A percentile compares a stretch with the other conserved stretches of the same genome.
Conservation (phyloP, 2,329 filamentous ascomycete genomes). For the Aspergillus unguis region DNA sequence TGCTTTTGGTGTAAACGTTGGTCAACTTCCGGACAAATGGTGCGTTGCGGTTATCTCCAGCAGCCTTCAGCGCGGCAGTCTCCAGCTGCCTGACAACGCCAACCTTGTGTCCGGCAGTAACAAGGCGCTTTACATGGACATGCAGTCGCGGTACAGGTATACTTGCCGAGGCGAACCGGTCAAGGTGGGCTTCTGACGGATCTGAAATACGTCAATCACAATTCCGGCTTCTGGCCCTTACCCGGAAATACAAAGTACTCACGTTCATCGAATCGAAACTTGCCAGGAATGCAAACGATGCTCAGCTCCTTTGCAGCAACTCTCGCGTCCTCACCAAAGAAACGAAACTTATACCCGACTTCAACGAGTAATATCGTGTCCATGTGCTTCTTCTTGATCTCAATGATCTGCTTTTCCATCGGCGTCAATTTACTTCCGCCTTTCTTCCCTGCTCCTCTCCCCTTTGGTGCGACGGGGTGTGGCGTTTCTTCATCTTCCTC, state of each 20-base stretch:
- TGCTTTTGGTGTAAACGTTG: constrained; percentile 96
- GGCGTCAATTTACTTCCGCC: constrained; percentile 83
- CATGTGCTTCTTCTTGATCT: constrained; percentile 87
- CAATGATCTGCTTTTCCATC: constrained; percentile 87
- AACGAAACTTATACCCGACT: constrained; percentile 96
- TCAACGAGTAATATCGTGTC: constrained; percentile 90
- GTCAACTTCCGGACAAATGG: constrained; percentile 92
- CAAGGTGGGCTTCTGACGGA: constrained; percentile 84
- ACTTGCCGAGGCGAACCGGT: constrained; percentile 90
- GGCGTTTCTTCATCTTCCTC: constrained; percentile 52
- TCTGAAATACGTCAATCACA: constrained; percentile 46
- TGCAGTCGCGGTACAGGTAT: constrained; percentile 88
- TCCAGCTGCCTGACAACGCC: constrained; percentile 92
- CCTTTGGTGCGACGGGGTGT: constrained; percentile 46
- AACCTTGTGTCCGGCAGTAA: constrained; percentile 91
- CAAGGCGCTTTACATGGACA: constrained; percentile 89
- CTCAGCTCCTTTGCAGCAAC: constrained; percentile 84
- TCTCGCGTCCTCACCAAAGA: constrained; percentile 93
- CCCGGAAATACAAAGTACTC: constrained; percentile 29
- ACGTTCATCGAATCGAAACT: constrained; percentile 89
- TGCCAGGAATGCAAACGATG: constrained; percentile 95
- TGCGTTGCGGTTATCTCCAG: constrained; percentile 86
- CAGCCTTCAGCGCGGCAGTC: constrained; percentile 92
- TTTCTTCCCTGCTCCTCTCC: constrained; percentile 59
- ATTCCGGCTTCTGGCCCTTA: background rate